These are phyloP conservation scores for Cylindricascospora bacillispora DNA, from an alignment of 1,139 yeast species.

Conservation along the genomic window DNA sequence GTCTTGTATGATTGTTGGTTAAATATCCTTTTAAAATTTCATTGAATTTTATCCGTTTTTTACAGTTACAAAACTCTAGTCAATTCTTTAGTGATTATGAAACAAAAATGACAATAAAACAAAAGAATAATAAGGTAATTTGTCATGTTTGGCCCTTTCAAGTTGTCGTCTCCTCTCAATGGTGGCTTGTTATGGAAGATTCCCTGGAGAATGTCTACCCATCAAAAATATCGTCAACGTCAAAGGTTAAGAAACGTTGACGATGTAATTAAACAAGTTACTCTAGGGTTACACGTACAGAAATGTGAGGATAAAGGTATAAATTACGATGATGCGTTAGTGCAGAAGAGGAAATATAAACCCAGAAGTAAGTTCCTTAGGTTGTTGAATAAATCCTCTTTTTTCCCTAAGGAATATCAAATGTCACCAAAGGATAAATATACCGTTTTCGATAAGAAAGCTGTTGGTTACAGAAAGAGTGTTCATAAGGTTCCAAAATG, in stretches of 20 bases:
- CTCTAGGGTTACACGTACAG: slow-evolving; percentile 39
- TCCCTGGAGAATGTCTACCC: slow-evolving; percentile 66
- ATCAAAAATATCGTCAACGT: slow-evolving; percentile 77
- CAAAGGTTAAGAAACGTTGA: slow-evolving; percentile 74
- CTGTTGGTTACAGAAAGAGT: slow-evolving; percentile 73
- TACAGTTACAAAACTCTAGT: too few relatives aligned
- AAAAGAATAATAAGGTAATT: too few relatives aligned
- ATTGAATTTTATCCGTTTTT: too few relatives aligned
- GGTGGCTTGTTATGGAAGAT: slow-evolving; percentile 86
- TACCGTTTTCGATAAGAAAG: slow-evolving; percentile 67
- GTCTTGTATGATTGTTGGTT: too few relatives aligned
- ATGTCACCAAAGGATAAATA: slow-evolving; percentile 79
- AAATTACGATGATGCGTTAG: slow-evolving; percentile 41
- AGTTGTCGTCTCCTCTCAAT: slow-evolving; percentile 43
- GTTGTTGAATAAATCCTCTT: slow-evolving; percentile 20
- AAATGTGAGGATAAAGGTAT: slow-evolving; percentile 36
- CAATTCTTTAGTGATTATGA: too few relatives aligned
- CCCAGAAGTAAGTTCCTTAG: slow-evolving; percentile 19
- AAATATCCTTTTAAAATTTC: too few relatives aligned
- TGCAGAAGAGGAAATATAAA: slow-evolving; percentile 13
- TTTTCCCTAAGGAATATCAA: slow-evolving; percentile 66
- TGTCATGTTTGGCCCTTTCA: slow-evolving; percentile 73
- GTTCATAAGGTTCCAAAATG: slow-evolving; percentile 80
- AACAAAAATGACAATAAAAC: too few relatives aligned
- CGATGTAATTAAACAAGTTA: slow-evolving; percentile 57